Percentiles rank a stretch among this genome's conserved stretches.
These are phyloP conservation scores for Dicorynia guianensis DNA, from an alignment of 306 rosid genomes.

Conservation along the genomic window DNA sequence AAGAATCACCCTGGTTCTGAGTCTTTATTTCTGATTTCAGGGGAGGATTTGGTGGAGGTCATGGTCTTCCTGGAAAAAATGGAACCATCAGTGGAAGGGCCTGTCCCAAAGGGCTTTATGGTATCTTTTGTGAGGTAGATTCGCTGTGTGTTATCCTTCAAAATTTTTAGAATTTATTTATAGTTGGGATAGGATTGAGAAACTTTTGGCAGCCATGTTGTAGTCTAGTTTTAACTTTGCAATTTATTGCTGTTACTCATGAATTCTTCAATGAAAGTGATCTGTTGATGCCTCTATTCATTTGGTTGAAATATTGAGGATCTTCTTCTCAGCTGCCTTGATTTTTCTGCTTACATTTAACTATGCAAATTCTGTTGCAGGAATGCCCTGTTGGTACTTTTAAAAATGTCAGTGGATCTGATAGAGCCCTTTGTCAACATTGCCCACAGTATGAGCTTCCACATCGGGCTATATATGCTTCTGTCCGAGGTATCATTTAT, in stretches of 20 bases:
- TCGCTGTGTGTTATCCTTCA: constrained; percentile 27
- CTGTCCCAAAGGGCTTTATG: constrained; percentile 70
- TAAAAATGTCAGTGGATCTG: constrained; percentile 87
- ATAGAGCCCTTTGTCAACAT: constrained; percentile 66
- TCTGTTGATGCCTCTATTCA: constrained; percentile 14
- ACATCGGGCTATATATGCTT: constrained; percentile 68
- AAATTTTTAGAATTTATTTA: constrained; percentile 24
- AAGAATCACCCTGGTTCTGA: not conserved
- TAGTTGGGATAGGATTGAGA: constrained; percentile 25
- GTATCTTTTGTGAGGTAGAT: constrained; percentile 67
- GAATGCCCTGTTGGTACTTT: constrained; percentile 96
- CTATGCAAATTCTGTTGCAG: constrained; percentile 53
- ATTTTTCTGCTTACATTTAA: constrained; percentile 32
- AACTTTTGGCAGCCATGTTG: constrained; percentile 28
- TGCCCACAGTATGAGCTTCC: constrained; percentile 80
- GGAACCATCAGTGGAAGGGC: constrained; percentile 67
- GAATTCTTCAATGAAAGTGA: constrained; percentile 25
- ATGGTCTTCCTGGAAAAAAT: constrained; percentile 60
- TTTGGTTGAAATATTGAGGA: constrained; percentile 21
- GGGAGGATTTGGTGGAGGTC: constrained; percentile 70
- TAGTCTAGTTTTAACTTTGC: constrained; percentile 22
- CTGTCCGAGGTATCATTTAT: constrained; percentile 75
- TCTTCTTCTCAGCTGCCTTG: constrained; percentile 21
- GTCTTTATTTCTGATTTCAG: constrained; percentile 40
- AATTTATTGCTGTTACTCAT: constrained; percentile 16